Conservation (phyloP, 129 eudicot species). For the Centrapalus pauciflorus region DNA sequence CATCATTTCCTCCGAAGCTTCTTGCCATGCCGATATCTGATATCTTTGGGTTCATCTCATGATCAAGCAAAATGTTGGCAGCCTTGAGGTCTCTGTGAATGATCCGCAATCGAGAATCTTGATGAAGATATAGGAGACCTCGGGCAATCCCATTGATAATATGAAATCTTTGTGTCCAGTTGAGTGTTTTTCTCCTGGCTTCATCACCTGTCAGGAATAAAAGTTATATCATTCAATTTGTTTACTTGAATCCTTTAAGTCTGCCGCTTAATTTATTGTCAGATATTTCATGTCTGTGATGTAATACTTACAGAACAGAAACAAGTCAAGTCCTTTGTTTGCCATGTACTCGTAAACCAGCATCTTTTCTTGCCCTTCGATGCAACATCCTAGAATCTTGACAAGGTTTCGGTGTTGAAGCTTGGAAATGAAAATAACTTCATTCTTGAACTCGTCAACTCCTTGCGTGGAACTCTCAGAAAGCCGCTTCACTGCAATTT, state of each 20-base stretch:
- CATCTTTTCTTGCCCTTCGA: constrained; percentile 24
- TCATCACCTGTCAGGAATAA: neutral
- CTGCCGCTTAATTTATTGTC: neutral
- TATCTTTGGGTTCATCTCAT: constrained; percentile 37
- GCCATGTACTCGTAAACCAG: constrained; percentile 37
- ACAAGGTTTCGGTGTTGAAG: constrained; percentile 39
- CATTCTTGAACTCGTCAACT: constrained; percentile 24
- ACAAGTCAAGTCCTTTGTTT: constrained; percentile 28
- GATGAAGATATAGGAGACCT: constrained; percentile 39
- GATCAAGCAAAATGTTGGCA: constrained; percentile 30
- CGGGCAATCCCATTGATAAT: constrained; percentile 39
- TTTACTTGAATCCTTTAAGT: neutral
- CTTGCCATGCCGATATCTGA: constrained; percentile 41
- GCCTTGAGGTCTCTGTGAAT: constrained; percentile 46
- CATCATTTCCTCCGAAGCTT: constrained; percentile 37
- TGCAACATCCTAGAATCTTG: constrained; percentile 29
- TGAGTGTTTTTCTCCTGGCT: constrained; percentile 12
- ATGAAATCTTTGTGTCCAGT: constrained; percentile 29
- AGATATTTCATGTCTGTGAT: neutral
- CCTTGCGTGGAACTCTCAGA: constrained; percentile 28
- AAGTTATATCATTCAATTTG: neutral
- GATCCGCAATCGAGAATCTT: constrained; percentile 36
- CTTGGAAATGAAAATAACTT: constrained; percentile 27
- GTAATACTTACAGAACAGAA: constrained; percentile 27
- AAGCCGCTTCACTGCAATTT: constrained; percentile 29